Evolutionary conservation across 225 moss, liverwort and hornwort species (phyloP).

Genomic region (Sphagnum contortum): DNA sequence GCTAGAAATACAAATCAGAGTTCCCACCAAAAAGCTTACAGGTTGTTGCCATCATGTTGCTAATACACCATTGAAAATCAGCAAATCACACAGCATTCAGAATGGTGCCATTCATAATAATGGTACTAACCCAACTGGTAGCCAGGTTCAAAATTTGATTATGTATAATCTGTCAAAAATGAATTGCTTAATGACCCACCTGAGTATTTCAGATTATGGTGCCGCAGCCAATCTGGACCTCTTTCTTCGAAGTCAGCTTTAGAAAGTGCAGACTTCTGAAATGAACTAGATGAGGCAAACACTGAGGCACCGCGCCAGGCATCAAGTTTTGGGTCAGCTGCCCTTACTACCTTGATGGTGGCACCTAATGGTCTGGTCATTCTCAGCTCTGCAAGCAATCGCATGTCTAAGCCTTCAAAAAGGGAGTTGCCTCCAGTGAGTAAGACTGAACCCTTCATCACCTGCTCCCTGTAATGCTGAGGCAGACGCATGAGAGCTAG

Average conservation of each 20-base stretch:
- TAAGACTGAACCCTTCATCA: constrained; percentile 68
- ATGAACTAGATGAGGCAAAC: constrained; percentile 52
- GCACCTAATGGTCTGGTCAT: constrained; percentile 63
- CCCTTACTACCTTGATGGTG: constrained; percentile 43
- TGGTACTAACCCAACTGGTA: too few species aligned
- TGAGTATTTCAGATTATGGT: constrained; percentile 66
- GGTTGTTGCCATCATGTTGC: too few species aligned
- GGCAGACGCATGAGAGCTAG: constrained; percentile 66
- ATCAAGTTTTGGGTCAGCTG: constrained; percentile 55
- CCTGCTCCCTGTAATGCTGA: constrained; percentile 39
- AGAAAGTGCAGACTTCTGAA: constrained; percentile 51
- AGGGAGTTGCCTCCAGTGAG: constrained; percentile 79
- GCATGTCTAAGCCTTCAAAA: constrained; percentile 58
- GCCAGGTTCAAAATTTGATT: too few species aligned
- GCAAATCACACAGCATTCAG: too few species aligned
- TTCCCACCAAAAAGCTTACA: too few species aligned
- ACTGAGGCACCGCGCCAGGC: constrained; percentile 85
- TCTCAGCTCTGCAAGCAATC: constrained; percentile 56
- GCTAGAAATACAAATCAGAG: too few species aligned
- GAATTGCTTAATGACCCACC: constrained; percentile 9
- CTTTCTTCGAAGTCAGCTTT: constrained; percentile 82
- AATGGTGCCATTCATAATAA: too few species aligned
- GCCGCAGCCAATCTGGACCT: constrained; percentile 80
- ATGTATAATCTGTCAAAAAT: too few species aligned
- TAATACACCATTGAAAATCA: too few species aligned